Percentiles rank a stretch among this genome's conserved stretches.
Conservation (phyloP, 768 basidiomycete genomes). For the Russula dissimulans region DNA sequence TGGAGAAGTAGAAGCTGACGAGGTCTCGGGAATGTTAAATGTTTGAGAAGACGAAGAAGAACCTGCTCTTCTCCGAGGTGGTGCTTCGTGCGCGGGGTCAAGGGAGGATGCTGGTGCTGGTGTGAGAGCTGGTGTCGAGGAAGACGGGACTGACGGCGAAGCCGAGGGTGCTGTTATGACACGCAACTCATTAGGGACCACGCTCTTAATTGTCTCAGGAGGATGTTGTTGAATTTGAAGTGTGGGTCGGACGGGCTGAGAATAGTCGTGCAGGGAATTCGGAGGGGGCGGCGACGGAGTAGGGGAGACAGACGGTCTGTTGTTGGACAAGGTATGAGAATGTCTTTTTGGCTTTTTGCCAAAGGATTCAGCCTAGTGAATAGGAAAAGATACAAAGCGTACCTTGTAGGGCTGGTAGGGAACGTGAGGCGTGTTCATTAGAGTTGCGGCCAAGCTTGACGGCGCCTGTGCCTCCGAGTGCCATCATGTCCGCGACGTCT, state of each 20-base stretch:
- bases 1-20: not conserved
- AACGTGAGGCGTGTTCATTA: conserved; percentile 28
- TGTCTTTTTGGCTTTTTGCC: conserved; percentile 38
- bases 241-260: not conserved
- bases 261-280: not conserved
- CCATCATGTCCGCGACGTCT: conserved; percentile 60
- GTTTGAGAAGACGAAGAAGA: not conserved
- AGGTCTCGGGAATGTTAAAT: not conserved
- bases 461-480: not conserved
- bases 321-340: conserved; percentile 31
- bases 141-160: not conserved
- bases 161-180: not conserved
- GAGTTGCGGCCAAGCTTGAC: conserved; percentile 4
- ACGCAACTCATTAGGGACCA: not conserved
- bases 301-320: conserved; percentile 16
- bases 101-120: not conserved
- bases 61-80: not conserved
- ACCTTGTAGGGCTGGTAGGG: conserved; percentile 46
- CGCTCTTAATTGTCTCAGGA: not conserved
- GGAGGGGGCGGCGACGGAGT: conserved; percentile 14
- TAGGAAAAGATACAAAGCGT: conserved; percentile 2
- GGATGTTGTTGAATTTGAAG: not conserved
- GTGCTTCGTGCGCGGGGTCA: not conserved
- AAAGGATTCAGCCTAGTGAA: not conserved
- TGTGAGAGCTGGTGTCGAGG: not conserved